phyloP scores from a whole-genome alignment of 139 green algal species.

The Chlorokybus atmophyticus region DNA sequence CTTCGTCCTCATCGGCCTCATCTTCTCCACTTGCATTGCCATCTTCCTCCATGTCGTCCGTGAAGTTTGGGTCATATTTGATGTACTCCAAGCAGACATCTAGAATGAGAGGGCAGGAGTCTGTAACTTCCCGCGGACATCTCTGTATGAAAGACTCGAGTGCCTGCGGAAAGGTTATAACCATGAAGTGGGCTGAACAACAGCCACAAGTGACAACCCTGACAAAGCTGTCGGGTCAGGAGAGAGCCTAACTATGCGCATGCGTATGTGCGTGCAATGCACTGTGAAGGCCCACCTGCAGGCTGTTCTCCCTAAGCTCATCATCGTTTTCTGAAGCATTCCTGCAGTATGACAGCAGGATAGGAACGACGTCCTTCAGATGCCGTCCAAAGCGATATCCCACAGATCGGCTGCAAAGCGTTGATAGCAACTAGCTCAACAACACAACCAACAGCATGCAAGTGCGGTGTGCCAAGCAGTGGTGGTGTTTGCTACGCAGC shows the following conservation, averaged over 20 bases:
- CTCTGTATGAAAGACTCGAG: constrained; percentile 70
- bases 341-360: constrained; percentile 46
- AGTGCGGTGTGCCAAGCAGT: background rate
- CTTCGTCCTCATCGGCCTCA: constrained; percentile 35
- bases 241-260: no score
- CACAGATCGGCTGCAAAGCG: constrained; percentile 31
- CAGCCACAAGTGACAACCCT: no score
- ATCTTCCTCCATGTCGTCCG: constrained; percentile 48
- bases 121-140: constrained; percentile 38
- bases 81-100: constrained; percentile 37
- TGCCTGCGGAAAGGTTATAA: constrained; percentile 34
- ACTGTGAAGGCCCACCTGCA: constrained; percentile 67
- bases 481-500: background rate
- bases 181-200: no score
- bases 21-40: constrained; percentile 35
- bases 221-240: no score
- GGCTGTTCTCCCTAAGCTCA: constrained; percentile 65
- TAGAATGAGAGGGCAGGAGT: constrained; percentile 24
- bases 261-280: no score
- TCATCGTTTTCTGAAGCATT: constrained; percentile 32
- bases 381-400: constrained; percentile 63
- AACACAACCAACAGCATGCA: background rate
- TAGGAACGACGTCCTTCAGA: constrained; percentile 43
- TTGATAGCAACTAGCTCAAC: background rate
- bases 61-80: constrained; percentile 86